Evolutionary conservation across 2,329 filamentous ascomycete genomes (phyloP), one percentile per base, ranked within the genome.

Genomic region (Ceratocystis harringtonii): DNA sequence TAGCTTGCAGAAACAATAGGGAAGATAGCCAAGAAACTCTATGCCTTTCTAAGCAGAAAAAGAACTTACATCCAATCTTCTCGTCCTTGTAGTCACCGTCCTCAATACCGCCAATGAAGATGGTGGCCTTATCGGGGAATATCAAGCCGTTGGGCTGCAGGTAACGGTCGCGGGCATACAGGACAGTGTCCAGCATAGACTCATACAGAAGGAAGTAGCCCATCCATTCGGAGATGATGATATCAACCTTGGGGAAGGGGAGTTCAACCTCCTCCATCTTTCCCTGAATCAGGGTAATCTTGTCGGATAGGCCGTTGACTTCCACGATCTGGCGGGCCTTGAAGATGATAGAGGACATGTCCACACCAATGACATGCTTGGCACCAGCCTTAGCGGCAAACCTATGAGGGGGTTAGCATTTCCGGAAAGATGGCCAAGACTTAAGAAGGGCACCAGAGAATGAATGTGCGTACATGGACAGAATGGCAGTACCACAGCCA

Each of bases 201-300:
- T 99, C 94, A 78, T 99, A 99, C 68, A 99, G 85, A 64, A 99
- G 80, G 81, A 97, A 97, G 80, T 99, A 99, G 43, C 94, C 94
- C 94, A 99, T 99, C 94, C 94, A 99, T 81, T 99, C 94, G 1
- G 92, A 97, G 75, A 99, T 95, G 78, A 99, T 99, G 75, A 99
- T 99, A 74, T 99, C 94, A 70, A 99, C 94, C 78, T 97, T 89
- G 73, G 90, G 88, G 77, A 88, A 96, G 22, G 94, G 94, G 69
- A 99, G 81, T 73, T 88, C 81, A 58, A 99, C 91, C 79, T 99
- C 94, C 80, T 99, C 94, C 94, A 99, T 99, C 84, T 99, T 99
- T 75, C 94, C 94, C 80, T 97, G 94, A 69, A 99, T 84, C 68
- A 99, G 84, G 64, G 94, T 97, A 76, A 99, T 96, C 84, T 96